Conservation (phyloP, 2,329 filamentous ascomycete species). For the Hypocreales sp. region DNA sequence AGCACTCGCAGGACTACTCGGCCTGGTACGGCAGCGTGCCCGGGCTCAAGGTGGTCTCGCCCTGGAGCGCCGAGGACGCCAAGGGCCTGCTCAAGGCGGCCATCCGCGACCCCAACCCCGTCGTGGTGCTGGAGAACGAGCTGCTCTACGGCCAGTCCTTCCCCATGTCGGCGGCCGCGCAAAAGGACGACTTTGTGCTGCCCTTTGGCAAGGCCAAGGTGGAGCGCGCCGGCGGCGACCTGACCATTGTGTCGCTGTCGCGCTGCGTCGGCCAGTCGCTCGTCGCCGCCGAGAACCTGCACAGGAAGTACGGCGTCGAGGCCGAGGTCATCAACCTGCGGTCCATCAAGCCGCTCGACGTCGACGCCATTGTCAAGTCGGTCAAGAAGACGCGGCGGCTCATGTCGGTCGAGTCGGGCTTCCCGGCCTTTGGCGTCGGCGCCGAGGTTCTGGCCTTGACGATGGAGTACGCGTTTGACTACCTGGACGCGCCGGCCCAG, state of each 20-base stretch:
- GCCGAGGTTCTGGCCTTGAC: constrained; percentile 86
- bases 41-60: constrained; percentile 89
- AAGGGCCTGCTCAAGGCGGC: constrained; percentile 97
- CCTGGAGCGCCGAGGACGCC: constrained; percentile 94
- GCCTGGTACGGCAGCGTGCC: constrained; percentile 98
- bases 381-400: constrained; percentile 97
- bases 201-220: constrained; percentile 99
- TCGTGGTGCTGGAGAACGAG: constrained; percentile 83
- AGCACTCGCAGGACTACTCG: constrained; percentile 98
- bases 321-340: constrained; percentile 96
- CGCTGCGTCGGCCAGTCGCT: constrained; percentile 91
- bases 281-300: constrained; percentile 74
- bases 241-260: constrained; percentile 89
- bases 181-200: constrained; percentile 91
- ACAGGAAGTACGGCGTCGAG: constrained; percentile 93
- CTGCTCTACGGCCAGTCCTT: constrained; percentile 85
- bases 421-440: constrained; percentile 85
- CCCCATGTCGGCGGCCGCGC: constrained; percentile 93
- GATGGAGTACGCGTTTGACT: constrained; percentile 98
- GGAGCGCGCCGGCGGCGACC: constrained; percentile 86
- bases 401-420: constrained; percentile 86
- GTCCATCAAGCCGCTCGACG: constrained; percentile 89
- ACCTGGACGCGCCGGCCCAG: constrained; percentile 84
- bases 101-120: constrained; percentile 95
- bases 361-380: constrained; percentile 89